phyloP scores from a whole-genome alignment of 495 filamentous ascomycete species.

The Talaromyces adpressus region DNA sequence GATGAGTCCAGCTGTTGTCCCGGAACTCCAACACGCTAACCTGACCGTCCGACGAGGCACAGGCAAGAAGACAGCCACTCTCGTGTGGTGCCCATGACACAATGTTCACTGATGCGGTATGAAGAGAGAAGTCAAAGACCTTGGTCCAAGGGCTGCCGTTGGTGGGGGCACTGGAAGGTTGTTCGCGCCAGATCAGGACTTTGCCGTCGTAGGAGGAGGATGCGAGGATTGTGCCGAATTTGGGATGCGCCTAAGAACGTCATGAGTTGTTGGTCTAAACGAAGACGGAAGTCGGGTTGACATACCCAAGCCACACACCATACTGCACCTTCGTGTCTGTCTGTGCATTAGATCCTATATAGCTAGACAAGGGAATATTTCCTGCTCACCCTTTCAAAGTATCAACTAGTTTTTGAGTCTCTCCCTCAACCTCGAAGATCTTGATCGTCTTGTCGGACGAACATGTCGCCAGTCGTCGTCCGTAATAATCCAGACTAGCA shows the following conservation, averaged over 20 bases:
- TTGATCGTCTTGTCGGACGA: constrained; percentile 98
- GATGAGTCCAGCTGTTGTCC: constrained; percentile 79
- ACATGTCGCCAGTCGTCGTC: constrained; percentile 91
- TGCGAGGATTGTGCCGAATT: constrained; percentile 96
- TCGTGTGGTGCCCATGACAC: constrained; percentile 97
- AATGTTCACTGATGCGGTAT: constrained; percentile 93
- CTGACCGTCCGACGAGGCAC: constrained; percentile 86
- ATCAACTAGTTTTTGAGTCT: constrained; percentile 82
- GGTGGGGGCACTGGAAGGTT: constrained; percentile 41
- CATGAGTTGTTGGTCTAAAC: not conserved
- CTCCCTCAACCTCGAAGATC: constrained; percentile 97
- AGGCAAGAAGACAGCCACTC: constrained; percentile 87
- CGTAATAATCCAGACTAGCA: constrained; percentile 97
- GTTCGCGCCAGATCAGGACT: constrained; percentile 97
- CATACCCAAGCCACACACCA: constrained; percentile 91
- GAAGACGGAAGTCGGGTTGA: constrained; percentile 12
- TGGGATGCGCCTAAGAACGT: constrained; percentile 69
- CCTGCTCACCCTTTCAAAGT: constrained; percentile 80
- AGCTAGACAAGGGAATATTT: not conserved
- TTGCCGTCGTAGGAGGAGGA: constrained; percentile 93
- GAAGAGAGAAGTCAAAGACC: constrained; percentile 83
- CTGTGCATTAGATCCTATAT: not conserved
- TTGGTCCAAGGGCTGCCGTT: constrained; percentile 56
- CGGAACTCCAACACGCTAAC: constrained; percentile 93
- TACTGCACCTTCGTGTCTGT: constrained; percentile 87